phyloP scores from a whole-genome alignment of 208 protist species.

The Crithidia thermophila region DNA sequence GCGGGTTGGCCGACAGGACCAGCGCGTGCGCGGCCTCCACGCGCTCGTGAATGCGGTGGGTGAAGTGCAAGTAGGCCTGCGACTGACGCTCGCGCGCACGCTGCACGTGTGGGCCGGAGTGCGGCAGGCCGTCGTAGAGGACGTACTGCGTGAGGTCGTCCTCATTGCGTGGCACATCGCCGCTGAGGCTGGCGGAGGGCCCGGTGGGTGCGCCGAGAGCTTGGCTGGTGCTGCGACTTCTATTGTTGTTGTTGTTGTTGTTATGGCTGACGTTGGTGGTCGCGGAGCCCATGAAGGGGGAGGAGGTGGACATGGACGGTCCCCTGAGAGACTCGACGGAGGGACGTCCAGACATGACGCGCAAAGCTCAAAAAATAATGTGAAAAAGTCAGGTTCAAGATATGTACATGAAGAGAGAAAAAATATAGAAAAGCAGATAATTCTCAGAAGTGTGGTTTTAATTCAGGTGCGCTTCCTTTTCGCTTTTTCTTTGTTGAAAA shows the following conservation, averaged over 20 bases:
- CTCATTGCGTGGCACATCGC: conserved; percentile 6
- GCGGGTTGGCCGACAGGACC: conserved; percentile 77
- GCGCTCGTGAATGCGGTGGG: conserved; percentile 59
- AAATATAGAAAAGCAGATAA: conserved; percentile 7
- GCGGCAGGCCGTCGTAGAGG: conserved; percentile 46
- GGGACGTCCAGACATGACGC: too few species aligned
- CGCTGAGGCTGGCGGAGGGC: background rate
- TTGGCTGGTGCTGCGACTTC: too few species aligned
- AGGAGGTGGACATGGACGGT: too few species aligned
- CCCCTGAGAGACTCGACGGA: too few species aligned
- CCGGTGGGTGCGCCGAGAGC: too few species aligned
- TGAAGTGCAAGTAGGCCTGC: conserved; percentile 58
- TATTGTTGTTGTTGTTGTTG: too few species aligned
- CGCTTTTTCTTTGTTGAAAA: too few species aligned
- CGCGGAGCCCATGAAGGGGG: background rate
- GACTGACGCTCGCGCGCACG: conserved; percentile 42
- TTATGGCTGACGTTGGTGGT: background rate
- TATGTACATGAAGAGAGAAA: background rate
- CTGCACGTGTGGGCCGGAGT: conserved; percentile 2
- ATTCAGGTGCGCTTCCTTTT: too few species aligned
- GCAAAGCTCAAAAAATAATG: background rate
- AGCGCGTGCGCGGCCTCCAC: conserved; percentile 51
- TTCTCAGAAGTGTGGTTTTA: too few species aligned
- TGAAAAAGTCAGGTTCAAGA: background rate
- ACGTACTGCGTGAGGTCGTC: conserved; percentile 37